Base-by-base conservation (phyloP, 345 rosid species). In the Limnanthes douglasii region DNA sequence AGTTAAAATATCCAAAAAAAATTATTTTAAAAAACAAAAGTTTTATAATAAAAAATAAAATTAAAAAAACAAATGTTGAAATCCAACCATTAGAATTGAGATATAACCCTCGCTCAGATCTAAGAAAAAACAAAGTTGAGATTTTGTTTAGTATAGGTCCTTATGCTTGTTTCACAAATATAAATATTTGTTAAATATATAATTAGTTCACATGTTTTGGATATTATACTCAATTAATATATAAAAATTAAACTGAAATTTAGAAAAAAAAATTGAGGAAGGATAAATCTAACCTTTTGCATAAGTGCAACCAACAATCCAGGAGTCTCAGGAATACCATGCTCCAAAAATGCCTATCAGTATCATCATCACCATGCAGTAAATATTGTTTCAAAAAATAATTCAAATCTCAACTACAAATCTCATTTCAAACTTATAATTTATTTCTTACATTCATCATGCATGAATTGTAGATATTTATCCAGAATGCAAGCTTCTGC, bases 401-500 rank as follows among this genome's bases (percentile, higher is more conserved):
- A 8, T 8, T 26, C 6, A 2, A 26, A 26, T 12, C 8, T 26
- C 20, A n/a, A 45, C 11, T 10, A 8, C 27, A 32, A 23, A 5
- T 16, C 21, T 37, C 32, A 23, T 17, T 27, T 20, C n/a, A 11
- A 37, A 42, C 8, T 21, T 2, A 10, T 1, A 13, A 15, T 5
- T 8, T 1, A 26, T 30, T 4, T 20, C 80, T 73, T 53, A 83
- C 98, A 69, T 84, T 80, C 66, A 90, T 72, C 33, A 80, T 62
- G 38, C 92, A 84, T 2, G 92, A 74, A 47, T 84, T 90, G 51
- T 80, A 90, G 15, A 60, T 72, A 62, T 88, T 88, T 43, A 88
- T 79, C 97, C 93, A 88, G 56, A 88, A 88, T 20, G 97, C 97
- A 21, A 90, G 86, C 62, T 84, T 84, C 59, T 84, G 85, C 53